Base-by-base conservation (phyloP, 345 rosid species). In the Salix brachista region DNA sequence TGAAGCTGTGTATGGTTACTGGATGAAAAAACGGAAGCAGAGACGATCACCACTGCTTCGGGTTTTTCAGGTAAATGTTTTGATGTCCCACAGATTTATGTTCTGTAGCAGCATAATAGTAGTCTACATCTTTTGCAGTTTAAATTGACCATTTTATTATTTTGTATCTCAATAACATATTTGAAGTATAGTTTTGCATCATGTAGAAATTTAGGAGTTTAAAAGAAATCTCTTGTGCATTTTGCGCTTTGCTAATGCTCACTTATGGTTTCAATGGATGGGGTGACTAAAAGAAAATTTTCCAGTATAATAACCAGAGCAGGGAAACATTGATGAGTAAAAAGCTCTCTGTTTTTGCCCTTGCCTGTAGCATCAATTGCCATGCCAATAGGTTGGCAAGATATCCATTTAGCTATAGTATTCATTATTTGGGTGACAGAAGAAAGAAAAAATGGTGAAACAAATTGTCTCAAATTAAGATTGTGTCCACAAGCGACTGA, bases 1-100 rank as follows among this genome's bases (percentile, higher is more conserved):
- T 62, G 94, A 90, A 86, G 90, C 94, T 70, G 98, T 92, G 46
- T 80, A 87, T 82, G 72, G 81, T 72, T 89, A 94, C 87, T 96
- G 98, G 98, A 75, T 75, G 81, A 84, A 78, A 44, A 96, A 90
- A 82, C 82, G 91, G 81, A 90, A 88, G 90, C 94, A 86, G 81
- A 92, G 85, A 73, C 87, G 87, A 64, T 65, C 85, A 60, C 78
- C 92, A 3, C 85, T 96, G 78, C 88, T 96, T 58, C 82, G 89
- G 78, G 89, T 89, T 69, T 94, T 96, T 79, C 98, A 92, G 99
- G 99, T 96, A 89, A 83, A 36, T 41, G n/a, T 50, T 70, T 25
- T 42, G 48, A 54, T 50, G 56, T 70, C 48, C 32, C 42, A 37
- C 12, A 25, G 13, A 68, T 54, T 80, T 21, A 21, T 76, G 6